Conservation (phyloP, 208 protist genomes). For the Zelonia costaricensis region DNA sequence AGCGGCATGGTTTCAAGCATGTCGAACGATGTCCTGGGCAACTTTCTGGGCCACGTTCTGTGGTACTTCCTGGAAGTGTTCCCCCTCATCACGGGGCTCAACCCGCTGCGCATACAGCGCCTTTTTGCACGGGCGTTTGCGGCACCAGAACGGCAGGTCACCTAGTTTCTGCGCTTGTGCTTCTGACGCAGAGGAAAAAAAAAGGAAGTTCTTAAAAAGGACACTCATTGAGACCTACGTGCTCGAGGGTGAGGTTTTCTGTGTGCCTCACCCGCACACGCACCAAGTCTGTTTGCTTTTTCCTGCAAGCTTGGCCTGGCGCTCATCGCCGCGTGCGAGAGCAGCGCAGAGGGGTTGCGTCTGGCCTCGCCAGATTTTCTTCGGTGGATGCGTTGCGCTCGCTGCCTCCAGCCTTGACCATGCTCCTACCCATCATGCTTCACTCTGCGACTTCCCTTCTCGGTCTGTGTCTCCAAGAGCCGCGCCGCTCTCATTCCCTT, state of each 20-base stretch:
- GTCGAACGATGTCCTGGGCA: conserved; percentile 43
- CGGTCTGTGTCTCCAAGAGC: too few relatives aligned
- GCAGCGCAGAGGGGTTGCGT: too few relatives aligned
- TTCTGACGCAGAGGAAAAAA: background rate
- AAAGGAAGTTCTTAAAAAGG: background rate
- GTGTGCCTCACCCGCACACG: too few relatives aligned
- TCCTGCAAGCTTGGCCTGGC: too few relatives aligned
- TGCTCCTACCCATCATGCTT: too few relatives aligned
- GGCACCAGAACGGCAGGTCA: background rate
- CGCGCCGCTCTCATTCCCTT: background rate
- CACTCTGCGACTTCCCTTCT: too few relatives aligned
- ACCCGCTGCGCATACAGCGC: conserved; percentile 55
- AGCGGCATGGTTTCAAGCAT: conserved; percentile 27
- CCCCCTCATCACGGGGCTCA: conserved; percentile 76
- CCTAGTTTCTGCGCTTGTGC: background rate
- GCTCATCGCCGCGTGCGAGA: too few relatives aligned
- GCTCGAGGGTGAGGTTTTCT: too few relatives aligned
- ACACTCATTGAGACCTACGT: background rate
- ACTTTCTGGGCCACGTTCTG: conserved; percentile 67
- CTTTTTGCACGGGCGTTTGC: conserved; percentile 29
- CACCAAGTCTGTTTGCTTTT: too few relatives aligned
- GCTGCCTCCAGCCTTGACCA: too few relatives aligned
- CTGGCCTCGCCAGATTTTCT: too few relatives aligned
- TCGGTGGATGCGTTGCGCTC: too few relatives aligned
- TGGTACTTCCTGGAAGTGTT: conserved; percentile 89